Evolutionary conservation across 345 rosid genomes (phyloP).

Genomic region (Camelina neglecta): DNA sequence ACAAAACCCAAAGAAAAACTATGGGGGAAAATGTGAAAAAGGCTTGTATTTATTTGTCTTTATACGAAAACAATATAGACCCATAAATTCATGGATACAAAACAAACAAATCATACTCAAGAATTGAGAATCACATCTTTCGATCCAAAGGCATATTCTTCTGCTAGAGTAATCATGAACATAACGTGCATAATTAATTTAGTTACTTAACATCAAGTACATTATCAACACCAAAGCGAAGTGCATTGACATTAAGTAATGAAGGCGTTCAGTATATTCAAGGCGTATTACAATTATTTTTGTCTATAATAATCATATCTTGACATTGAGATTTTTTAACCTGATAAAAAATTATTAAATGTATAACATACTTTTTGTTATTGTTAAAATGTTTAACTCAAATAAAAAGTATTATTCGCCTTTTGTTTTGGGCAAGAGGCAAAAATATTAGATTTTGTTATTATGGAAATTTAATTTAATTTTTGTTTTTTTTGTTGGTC

Average conservation of each 20-base stretch:
- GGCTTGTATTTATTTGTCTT: neutral
- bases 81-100: constrained; percentile 19
- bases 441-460: too few species aligned
- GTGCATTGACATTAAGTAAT: neutral
- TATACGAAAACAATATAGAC: neutral
- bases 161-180: neutral
- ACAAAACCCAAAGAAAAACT: constrained; percentile 23
- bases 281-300: neutral
- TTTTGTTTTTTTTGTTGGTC: neutral
- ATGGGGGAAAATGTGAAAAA: neutral
- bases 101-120: constrained; percentile 19
- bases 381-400: too few species aligned
- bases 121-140: constrained; percentile 28
- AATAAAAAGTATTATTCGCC: too few species aligned
- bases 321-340: neutral
- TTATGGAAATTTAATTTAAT: neutral
- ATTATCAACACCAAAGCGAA: neutral
- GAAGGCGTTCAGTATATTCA: neutral
- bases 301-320: neutral
- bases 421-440: too few species aligned
- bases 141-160: constrained; percentile 38
- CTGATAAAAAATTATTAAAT: neutral
- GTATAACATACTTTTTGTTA: too few species aligned
- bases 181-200: neutral
- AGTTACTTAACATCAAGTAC: neutral